Conservation (phyloP, 2,329 filamentous ascomycete species). For the Pseudogymnoascus sp. region DNA sequence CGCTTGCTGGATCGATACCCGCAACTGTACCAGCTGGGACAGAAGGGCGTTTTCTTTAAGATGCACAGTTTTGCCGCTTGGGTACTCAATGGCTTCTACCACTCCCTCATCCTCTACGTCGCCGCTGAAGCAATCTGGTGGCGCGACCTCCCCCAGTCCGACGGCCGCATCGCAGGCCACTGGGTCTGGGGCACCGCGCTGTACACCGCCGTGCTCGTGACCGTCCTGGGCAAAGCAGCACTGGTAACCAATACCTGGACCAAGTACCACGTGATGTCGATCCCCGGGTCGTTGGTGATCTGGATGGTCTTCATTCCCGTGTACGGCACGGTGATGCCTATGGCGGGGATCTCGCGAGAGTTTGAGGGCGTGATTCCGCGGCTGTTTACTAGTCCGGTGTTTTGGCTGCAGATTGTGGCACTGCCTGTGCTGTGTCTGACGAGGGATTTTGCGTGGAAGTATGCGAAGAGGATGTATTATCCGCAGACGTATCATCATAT, state of each 20-base stretch:
- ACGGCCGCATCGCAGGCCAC: conserved; percentile 80
- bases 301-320: conserved; percentile 87
- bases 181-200: conserved; percentile 98
- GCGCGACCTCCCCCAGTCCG: conserved; percentile 66
- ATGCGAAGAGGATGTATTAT: conserved; percentile 92
- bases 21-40: conserved; percentile 87
- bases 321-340: conserved; percentile 81
- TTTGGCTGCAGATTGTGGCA: conserved; percentile 84
- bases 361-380: conserved; percentile 77
- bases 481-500: conserved; percentile 96
- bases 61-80: conserved; percentile 87
- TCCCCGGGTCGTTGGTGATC: conserved; percentile 83
- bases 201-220: conserved; percentile 88
- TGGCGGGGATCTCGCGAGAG: conserved; percentile 71
- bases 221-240: conserved; percentile 88
- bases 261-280: conserved; percentile 92
- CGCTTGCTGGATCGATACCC: conserved; percentile 90
- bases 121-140: conserved; percentile 74
- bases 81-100: conserved; percentile 92
- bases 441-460: conserved; percentile 94
- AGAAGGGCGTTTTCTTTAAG: conserved; percentile 89
- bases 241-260: conserved; percentile 98
- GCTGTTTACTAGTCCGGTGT: conserved; percentile 72
- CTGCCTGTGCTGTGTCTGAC: conserved; percentile 75
- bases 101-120: conserved; percentile 88